Evolutionary conservation across 768 basidiomycete species (phyloP).

Genomic region (Trichaptum fuscoviolaceum): DNA sequence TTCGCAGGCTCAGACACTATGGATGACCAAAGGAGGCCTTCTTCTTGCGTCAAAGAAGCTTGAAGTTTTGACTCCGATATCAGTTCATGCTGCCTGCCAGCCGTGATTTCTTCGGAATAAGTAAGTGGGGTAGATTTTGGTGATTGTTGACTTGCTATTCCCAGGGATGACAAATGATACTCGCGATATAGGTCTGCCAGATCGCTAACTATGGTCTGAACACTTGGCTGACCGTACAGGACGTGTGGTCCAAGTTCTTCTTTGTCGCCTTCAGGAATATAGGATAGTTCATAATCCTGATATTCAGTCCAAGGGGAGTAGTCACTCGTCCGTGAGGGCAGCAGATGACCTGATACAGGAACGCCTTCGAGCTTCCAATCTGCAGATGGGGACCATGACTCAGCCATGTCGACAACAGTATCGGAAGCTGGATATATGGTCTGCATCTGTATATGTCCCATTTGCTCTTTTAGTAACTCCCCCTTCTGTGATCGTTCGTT

Average conservation of each 20-base stretch:
- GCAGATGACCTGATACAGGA: background rate
- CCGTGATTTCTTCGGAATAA: background rate
- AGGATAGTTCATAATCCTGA: background rate
- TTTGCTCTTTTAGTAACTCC: background rate
- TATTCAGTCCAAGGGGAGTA: background rate
- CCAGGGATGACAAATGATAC: background rate
- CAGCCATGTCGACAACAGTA: background rate
- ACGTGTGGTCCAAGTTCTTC: background rate
- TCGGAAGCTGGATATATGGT: background rate
- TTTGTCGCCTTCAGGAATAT: background rate
- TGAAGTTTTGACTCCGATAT: conserved; percentile 20
- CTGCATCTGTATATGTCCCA: background rate
- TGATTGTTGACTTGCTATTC: background rate
- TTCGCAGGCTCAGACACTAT: conserved; percentile 9
- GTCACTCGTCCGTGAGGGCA: background rate
- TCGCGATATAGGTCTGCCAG: background rate
- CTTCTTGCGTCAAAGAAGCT: conserved; percentile 18
- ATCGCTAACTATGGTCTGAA: background rate
- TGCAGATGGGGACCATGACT: background rate
- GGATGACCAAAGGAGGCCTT: conserved; percentile 23
- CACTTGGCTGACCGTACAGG: background rate
- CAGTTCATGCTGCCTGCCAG: background rate
- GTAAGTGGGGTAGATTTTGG: background rate
- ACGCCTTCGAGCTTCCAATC: background rate
- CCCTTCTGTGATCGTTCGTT: conserved; percentile 15